Evolutionary conservation across 2,329 filamentous ascomycete genomes (phyloP).

Genomic region (Fonsecaea pedrosoi): DNA sequence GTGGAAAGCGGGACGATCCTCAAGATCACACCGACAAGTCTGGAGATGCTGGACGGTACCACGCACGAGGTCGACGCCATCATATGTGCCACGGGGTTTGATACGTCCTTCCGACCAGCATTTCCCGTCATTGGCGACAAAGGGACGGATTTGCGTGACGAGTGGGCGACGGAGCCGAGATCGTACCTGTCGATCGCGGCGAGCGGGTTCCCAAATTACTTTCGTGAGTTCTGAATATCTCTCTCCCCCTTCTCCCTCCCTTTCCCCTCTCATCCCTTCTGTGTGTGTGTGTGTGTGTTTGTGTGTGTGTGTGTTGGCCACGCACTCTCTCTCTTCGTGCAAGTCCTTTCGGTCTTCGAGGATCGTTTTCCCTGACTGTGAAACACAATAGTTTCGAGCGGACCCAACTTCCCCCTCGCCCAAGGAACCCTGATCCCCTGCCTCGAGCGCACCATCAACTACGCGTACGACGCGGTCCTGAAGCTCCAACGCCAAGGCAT

Average conservation of each 20-base stretch:
- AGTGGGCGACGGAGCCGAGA: constrained; percentile 46
- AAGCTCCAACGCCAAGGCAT: constrained; percentile 50
- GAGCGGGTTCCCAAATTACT: constrained; percentile 52
- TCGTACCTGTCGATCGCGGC: constrained; percentile 55
- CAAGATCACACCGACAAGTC: no score
- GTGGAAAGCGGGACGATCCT: background rate
- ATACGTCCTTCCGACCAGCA: constrained; percentile 45
- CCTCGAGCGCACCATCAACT: constrained; percentile 46
- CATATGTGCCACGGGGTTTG: constrained; percentile 48
- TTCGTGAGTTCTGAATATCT: constrained; percentile 27
- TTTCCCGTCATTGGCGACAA: constrained; percentile 45
- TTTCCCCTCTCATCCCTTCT: no score
- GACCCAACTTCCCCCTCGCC: constrained; percentile 41
- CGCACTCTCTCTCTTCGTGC: background rate
- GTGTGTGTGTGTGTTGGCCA: no score
- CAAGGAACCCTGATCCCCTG: constrained; percentile 43
- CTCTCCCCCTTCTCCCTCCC: no score
- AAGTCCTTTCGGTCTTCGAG: background rate
- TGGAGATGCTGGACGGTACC: no score
- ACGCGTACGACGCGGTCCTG: constrained; percentile 44
- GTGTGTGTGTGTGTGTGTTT: no score
- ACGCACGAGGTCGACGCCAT: constrained; percentile 40
- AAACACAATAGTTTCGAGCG: constrained; percentile 37
- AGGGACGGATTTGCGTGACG: constrained; percentile 37
- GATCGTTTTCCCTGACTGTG: background rate